A percentile compares a stretch with the other conserved stretches of the same genome.
These are phyloP conservation scores for Herpotrichia juniperi DNA, from an alignment of 2,329 filamentous ascomycete species.

Conservation along the genomic window DNA sequence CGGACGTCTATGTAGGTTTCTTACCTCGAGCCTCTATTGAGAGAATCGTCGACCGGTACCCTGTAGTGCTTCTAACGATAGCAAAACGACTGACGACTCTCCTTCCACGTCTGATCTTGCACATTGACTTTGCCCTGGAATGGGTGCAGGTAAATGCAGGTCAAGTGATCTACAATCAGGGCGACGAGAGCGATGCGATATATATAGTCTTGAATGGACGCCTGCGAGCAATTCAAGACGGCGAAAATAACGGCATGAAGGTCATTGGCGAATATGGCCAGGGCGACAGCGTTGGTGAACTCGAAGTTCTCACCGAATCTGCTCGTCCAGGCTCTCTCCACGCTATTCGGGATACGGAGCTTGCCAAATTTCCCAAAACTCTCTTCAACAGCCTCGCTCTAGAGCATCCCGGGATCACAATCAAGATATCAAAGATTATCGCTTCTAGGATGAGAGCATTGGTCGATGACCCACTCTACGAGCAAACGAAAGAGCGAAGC, in stretches of 20 bases:
- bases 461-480: conserved; percentile 78
- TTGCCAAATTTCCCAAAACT: conserved; percentile 94
- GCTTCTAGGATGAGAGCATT: conserved; percentile 91
- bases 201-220: conserved; percentile 97
- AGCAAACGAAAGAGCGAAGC: conserved; percentile 67
- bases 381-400: conserved; percentile 97
- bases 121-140: conserved; percentile 97
- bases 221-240: conserved; percentile 81
- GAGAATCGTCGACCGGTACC: conserved; percentile 89
- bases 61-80: conserved; percentile 91
- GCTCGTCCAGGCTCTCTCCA: conserved; percentile 88
- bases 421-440: conserved; percentile 99
- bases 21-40: conserved; percentile 85
- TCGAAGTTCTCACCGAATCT: conserved; percentile 96
- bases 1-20: conserved; percentile 97
- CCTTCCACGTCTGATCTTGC: conserved; percentile 85
- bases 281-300: conserved; percentile 94
- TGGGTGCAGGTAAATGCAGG: conserved; percentile 97
- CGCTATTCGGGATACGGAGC: conserved; percentile 93
- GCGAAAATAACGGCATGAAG: conserved; percentile 78
- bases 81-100: conserved; percentile 92
- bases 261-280: conserved; percentile 94
- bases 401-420: conserved; percentile 96
- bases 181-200: conserved; percentile 96
- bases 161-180: conserved; percentile 91